Conservation (phyloP, 164 flowering plant species). For the Piper longum region DNA sequence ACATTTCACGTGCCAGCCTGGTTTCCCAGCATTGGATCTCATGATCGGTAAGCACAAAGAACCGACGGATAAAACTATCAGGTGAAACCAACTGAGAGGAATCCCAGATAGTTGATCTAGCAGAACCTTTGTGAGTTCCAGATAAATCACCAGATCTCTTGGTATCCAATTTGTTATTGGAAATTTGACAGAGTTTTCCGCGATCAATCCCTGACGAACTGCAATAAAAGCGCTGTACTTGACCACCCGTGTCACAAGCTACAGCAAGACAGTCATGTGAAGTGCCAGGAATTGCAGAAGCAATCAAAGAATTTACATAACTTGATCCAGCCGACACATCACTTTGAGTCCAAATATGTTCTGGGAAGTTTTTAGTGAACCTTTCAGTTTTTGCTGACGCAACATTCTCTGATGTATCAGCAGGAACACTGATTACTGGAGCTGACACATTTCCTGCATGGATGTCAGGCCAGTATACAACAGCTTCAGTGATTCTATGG, state of each 20-base stretch:
- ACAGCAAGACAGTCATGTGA: slow-evolving; percentile 41
- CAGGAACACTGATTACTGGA: neutral
- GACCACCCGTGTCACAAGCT: slow-evolving; percentile 56
- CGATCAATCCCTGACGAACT: slow-evolving; percentile 34
- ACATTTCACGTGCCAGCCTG: slow-evolving; percentile 21
- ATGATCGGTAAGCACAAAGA: slow-evolving; percentile 60
- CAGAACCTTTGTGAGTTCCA: slow-evolving; percentile 38
- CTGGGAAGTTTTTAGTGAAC: slow-evolving; percentile 2
- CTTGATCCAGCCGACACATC: slow-evolving; percentile 9
- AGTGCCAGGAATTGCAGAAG: slow-evolving; percentile 32
- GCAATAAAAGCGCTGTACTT: slow-evolving; percentile 60
- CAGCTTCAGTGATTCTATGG: slow-evolving; percentile 35
- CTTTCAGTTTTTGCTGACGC: neutral
- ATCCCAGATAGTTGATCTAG: slow-evolving; percentile 75
- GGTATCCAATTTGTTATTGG: slow-evolving; percentile 9
- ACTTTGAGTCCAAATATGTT: slow-evolving; percentile 17
- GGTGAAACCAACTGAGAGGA: slow-evolving; percentile 8
- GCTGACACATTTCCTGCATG: slow-evolving; percentile 28
- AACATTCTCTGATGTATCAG: neutral
- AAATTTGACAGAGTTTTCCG: slow-evolving; percentile 16
- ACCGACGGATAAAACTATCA: slow-evolving; percentile 30
- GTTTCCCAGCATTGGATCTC: slow-evolving; percentile 64
- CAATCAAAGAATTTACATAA: slow-evolving; percentile 56
- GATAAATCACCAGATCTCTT: slow-evolving; percentile 20
- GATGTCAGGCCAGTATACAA: slow-evolving; percentile 68